Base-by-base conservation (phyloP, 345 rosid genomes). In the Boechera retrofracta region DNA sequence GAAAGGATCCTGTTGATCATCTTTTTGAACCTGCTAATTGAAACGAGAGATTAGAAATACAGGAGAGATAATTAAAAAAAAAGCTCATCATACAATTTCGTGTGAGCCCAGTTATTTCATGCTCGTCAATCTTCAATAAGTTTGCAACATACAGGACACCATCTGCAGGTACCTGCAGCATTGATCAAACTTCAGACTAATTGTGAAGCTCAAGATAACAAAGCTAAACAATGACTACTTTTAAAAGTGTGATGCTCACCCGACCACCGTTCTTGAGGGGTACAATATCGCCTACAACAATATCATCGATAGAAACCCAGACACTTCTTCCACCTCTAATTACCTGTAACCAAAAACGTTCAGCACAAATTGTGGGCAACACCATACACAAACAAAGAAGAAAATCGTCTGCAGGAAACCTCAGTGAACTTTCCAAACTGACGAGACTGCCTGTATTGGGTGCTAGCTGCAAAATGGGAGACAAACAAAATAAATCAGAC, bases 81-180 rank as follows among this genome's bases (percentile, higher is more conserved):
- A 16, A 16, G 16, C 29, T 41, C 11, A 21, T 24, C 69, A n/a
- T 51, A 78, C 83, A 67, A 52, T 77, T 75, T 80, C 81, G 87
- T 90, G 83, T 81, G 88, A 91, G 61, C 93, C 93, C 16, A n/a
- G 97, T 94, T 88, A 91, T 86, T 84, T 93, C 89, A 53, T 94
- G 89, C 79, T 93, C 96, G 42, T 89, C 88, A 33, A 91, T 77
- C 31, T 86, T 84, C 79, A 94, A 93, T 74, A 96, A 91, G 83
- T 93, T 94, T 28, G 92, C 91, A 54, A 75, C 52, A 63, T 85
- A 56, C 66, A 94, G 69, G 80, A 93, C 64, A 79, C 98, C 98
- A 83, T 93, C 97, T 58, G 97, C 98, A 4, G 97, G 97, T 26
- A 93, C 90, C 98, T 93, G 69, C 41, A 47, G 65, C 80, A 66